Evolutionary conservation across 2,329 filamentous ascomycete species (phyloP), one percentile per base, ranked within the genome.

Genomic region (Tolypocladium album): DNA sequence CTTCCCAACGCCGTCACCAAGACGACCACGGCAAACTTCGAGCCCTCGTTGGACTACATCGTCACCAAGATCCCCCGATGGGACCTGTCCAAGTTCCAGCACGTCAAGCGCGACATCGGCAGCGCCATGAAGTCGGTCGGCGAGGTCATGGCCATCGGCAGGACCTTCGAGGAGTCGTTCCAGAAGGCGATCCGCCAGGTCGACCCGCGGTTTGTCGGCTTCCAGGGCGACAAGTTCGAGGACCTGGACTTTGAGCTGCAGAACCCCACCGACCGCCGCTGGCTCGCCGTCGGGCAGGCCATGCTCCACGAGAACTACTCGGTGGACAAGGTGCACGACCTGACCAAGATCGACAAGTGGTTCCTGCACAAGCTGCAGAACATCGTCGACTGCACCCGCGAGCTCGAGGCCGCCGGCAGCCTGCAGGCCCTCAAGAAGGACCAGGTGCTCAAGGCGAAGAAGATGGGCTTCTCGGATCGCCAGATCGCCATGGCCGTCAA

Each of bases 261-360:
- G 71, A 96, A 97, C 79, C 94, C 94, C 24, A 97, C 92, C 27
- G 94, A 99, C 75, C 90, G 94, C 69, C 87, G 94, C 75, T 97
- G 94, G 94, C 83, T 99, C 68, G 94, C 94, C 64, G 92, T 99
- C 71, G 93, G 94, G 55, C 92, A 97, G 78, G 94, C 94, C 65
- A 95, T 99, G 91, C 86, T 96, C 66, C 92, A 97, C 79, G 92
- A 97, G 78, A 88, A 89, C 75, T 99, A 99, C 81, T 86, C 90
- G 1, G 92, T 97, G 55, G 93, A 99, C 65, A 87, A 84, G 74
- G 82, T 99, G 20, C 92, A 97, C 72, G 91, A 97, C 8, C 80
- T 99, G 67, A 96, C 89, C 78, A 97, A 96, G 83, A 99, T 99
- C 69, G 94, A 97, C 80, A 96, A 96, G 78, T 97, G 94, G 94